These are phyloP conservation scores for Ogataea paraovalis DNA, from an alignment of 805 yeast species.

Conservation along the genomic window DNA sequence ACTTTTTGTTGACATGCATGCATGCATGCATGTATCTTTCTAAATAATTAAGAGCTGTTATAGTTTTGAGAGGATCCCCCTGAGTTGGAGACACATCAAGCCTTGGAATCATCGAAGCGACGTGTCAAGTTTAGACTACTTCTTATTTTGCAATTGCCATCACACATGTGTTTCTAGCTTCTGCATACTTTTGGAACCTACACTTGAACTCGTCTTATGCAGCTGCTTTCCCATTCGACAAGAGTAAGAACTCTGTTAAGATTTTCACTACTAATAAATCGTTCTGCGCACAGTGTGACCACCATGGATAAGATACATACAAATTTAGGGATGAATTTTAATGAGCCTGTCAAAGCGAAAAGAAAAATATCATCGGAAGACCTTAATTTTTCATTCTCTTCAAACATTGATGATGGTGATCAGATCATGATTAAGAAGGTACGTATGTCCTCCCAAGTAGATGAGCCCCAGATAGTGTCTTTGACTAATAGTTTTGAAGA, in stretches of 20 bases:
- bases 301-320: too few species aligned
- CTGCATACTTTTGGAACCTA: not conserved
- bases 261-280: not conserved
- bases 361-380: conserved; percentile 14
- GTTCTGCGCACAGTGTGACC: not conserved
- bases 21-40: too few species aligned
- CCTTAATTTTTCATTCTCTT: conserved; percentile 15
- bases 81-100: too few species aligned
- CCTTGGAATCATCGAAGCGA: too few species aligned
- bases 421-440: not conserved
- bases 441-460: not conserved
- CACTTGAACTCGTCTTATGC: not conserved
- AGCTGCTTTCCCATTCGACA: not conserved
- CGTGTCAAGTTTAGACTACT: too few species aligned
- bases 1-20: too few species aligned
- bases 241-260: not conserved
- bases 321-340: too few species aligned
- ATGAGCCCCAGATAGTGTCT: not conserved
- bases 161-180: not conserved
- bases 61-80: too few species aligned
- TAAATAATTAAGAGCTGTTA: too few species aligned
- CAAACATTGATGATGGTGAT: conserved; percentile 7
- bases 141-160: too few species aligned
- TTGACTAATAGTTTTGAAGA: not conserved
- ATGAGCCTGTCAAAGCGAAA: not conserved